Conservation (phyloP, 2,329 filamentous ascomycete species). For the Ophiostoma populinum region DNA sequence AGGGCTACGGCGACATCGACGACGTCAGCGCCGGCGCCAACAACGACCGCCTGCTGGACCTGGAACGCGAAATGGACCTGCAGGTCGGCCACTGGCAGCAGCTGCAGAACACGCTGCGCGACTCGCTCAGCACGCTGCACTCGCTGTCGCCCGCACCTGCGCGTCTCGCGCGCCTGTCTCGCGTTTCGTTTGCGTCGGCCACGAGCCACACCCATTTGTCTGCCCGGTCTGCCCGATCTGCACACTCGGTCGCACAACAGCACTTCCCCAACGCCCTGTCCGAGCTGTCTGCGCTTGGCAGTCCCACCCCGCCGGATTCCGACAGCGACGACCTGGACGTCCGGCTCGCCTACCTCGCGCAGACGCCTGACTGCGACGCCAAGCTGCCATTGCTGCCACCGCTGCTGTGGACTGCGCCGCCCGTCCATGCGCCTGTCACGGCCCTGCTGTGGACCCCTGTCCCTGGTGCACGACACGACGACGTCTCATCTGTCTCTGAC, state of each 20-base stretch:
- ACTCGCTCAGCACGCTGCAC: constrained; percentile 31
- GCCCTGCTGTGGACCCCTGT: constrained; percentile 15
- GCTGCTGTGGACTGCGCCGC: constrained; percentile 15
- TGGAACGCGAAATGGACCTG: constrained; percentile 44
- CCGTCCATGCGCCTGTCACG: neutral
- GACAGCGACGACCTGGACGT: constrained; percentile 24
- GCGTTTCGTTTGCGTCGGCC: no score
- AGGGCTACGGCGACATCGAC: no score
- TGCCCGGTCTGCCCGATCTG: no score
- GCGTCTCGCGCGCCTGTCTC: no score
- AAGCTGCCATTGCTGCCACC: no score
- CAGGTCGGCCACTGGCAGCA: constrained; percentile 43
- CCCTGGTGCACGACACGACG: constrained; percentile 13
- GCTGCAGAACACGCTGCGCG: constrained; percentile 34
- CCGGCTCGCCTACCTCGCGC: constrained; percentile 11
- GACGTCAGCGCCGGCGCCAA: no score
- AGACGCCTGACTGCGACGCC: constrained; percentile 9
- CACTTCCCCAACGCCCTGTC: constrained; percentile 12
- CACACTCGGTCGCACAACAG: neutral
- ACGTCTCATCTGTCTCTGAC: no score
- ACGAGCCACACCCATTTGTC: no score
- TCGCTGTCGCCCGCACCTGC: constrained; percentile 16
- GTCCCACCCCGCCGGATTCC: constrained; percentile 37
- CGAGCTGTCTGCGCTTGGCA: constrained; percentile 28
- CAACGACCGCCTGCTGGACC: constrained; percentile 38